Percentiles rank a stretch among this genome's conserved stretches.
These are phyloP conservation scores for Fusarium tjaetaba DNA, from an alignment of 2,329 filamentous ascomycete genomes.

Conservation along the genomic window DNA sequence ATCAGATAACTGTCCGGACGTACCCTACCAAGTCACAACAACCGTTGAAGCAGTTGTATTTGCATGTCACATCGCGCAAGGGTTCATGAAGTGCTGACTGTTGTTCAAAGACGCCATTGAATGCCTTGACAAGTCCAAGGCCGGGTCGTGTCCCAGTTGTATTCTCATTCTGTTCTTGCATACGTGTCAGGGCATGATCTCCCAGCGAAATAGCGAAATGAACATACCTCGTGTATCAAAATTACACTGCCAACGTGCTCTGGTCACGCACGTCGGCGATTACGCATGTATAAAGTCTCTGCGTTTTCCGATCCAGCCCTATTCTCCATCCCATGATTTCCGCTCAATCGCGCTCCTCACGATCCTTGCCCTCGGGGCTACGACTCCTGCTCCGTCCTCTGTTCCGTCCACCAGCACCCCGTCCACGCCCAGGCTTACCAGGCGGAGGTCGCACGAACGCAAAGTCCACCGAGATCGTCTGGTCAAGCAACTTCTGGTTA, in stretches of 20 bases:
- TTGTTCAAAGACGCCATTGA: neutral
- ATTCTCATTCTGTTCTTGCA: slow-evolving; percentile 19
- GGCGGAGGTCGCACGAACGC: slow-evolving; percentile 85
- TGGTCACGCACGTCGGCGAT: slow-evolving; percentile 41
- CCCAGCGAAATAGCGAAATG: neutral
- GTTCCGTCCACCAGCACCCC: slow-evolving; percentile 53
- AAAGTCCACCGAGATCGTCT: slow-evolving; percentile 84
- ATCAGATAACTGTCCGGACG: neutral
- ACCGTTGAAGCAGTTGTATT: neutral
- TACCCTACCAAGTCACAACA: neutral
- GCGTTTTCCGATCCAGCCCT: neutral
- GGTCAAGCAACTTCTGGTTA: slow-evolving; percentile 79
- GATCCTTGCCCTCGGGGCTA: slow-evolving; percentile 56
- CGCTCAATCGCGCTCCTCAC: slow-evolving; percentile 46
- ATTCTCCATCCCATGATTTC: neutral
- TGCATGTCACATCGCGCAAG: slow-evolving; percentile 1
- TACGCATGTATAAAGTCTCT: neutral
- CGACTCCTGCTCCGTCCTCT: slow-evolving; percentile 60
- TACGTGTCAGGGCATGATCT: neutral
- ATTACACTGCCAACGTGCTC: slow-evolving; percentile 45
- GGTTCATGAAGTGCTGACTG: neutral
- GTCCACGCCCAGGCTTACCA: slow-evolving; percentile 54
- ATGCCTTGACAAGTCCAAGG: neutral
- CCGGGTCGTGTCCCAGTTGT: neutral
- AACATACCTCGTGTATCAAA: slow-evolving; percentile 42